Evolutionary conservation across 176 grass and related monocot genomes (phyloP), one percentile per base, ranked within the genome.

Genomic region (Echinochloa phyllopogon): DNA sequence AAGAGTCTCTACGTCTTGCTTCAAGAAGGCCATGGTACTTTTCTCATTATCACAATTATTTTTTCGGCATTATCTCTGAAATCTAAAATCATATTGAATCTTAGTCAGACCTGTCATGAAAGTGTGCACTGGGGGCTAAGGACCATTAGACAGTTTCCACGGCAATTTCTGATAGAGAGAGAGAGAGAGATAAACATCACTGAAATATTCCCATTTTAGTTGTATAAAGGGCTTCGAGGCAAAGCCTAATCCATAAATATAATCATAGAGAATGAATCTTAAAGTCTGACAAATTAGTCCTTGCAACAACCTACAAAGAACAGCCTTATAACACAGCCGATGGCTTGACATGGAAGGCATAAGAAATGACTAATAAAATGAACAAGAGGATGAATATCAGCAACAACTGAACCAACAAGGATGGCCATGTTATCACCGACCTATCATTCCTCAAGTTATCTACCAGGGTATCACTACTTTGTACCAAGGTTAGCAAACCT

Each of bases 361-460:
- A 2, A 53, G 39, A 67, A 20, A 59, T 24, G 82, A 47, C 10
- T 16, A 18, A 89, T 44, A 36, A 14, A 40, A 50, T 18, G 65
- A 39, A 74, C 21, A 72, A 63, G 72, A 65, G 56, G 38, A 71
- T 25, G 23, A 49, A 49, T 27, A 69, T 27, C n/a, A 45, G n/a
- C 69, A 9, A 5, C 10, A 14, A 24, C 15, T 40, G 16, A 65
- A 51, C 18, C 52, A 58, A 72, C 58, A 49, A 75, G 21, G 39
- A 84, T 49, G 43, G 60, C 38, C 15, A 25, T 51, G 4, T 66
- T 61, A 65, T 18, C 59, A 69, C 80, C 27, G 58, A 83, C 57
- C 44, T 75, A 74, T 44, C 56, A 41, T 49, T 75, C 41, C 61
- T 75, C 4, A 82, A 68, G 16, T 59, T 60, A 72, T 20, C 75